These are phyloP conservation scores for Fusarium sp. DNA, from an alignment of 2,329 filamentous ascomycete genomes.

Conservation along the genomic window DNA sequence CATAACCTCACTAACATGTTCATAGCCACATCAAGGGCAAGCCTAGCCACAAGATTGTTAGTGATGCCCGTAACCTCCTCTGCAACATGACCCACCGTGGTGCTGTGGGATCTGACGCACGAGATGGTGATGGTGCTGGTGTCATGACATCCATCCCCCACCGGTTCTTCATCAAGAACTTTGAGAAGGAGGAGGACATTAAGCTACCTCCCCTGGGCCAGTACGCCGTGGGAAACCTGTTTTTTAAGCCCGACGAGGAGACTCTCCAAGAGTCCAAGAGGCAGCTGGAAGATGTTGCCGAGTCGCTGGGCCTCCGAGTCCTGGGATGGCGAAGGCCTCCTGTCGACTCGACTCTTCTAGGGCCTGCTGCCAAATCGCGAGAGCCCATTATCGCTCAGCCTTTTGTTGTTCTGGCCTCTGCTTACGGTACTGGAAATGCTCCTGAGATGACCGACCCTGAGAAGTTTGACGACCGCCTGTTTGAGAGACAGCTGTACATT, in stretches of 20 bases:
- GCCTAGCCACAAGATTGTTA: slow-evolving; percentile 97
- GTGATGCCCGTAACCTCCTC: slow-evolving; percentile 94
- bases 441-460: slow-evolving; percentile 83
- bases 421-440: slow-evolving; percentile 84
- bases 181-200: slow-evolving; percentile 89
- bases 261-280: slow-evolving; percentile 89
- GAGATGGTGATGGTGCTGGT: slow-evolving; percentile 97
- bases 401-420: slow-evolving; percentile 88
- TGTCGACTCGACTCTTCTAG: slow-evolving; percentile 91
- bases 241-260: slow-evolving; percentile 97
- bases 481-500: slow-evolving; percentile 94
- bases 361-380: slow-evolving; percentile 90
- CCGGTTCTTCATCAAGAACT: slow-evolving; percentile 99
- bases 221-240: slow-evolving; percentile 97
- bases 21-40: slow-evolving; percentile 95
- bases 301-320: slow-evolving; percentile 87
- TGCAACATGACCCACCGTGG: slow-evolving; percentile 99
- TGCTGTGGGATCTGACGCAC: slow-evolving; percentile 96
- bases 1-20: slow-evolving; percentile 37
- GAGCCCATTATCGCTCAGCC: slow-evolving; percentile 97
- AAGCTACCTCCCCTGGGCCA: slow-evolving; percentile 89
- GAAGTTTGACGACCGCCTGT: slow-evolving; percentile 84
- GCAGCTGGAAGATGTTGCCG: slow-evolving; percentile 94
- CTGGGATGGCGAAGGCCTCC: slow-evolving; percentile 97
- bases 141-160: slow-evolving; percentile 99